Evolutionary conservation across 2,329 filamentous ascomycete species (phyloP).

Genomic region (Leptographium flavum): DNA sequence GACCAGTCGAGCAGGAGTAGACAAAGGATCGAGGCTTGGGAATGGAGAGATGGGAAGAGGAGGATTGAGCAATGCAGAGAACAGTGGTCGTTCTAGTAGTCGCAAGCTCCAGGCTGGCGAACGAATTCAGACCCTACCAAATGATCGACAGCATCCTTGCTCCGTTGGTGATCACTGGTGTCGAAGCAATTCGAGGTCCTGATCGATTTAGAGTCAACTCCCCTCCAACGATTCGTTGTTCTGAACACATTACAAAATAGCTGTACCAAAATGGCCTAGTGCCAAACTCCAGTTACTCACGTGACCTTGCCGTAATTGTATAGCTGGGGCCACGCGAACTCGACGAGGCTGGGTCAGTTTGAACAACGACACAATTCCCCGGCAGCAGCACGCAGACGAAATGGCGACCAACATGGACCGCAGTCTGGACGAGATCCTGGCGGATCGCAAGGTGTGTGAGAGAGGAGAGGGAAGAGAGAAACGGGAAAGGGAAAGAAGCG

Average conservation of each 20-base stretch:
- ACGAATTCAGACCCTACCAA: neutral
- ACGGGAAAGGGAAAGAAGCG: neutral
- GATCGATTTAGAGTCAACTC: too few relatives aligned
- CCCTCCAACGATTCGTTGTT: neutral
- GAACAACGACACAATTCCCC: neutral
- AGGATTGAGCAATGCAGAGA: too few relatives aligned
- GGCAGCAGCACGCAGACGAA: neutral
- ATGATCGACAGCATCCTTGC: neutral
- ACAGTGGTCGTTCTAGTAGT: neutral
- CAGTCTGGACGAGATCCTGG: slow-evolving; percentile 43
- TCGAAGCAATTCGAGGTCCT: too few relatives aligned
- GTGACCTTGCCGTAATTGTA: too few relatives aligned
- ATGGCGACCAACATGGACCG: slow-evolving; percentile 28
- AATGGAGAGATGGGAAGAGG: too few relatives aligned
- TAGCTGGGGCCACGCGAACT: too few relatives aligned
- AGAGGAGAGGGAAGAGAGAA: too few relatives aligned
- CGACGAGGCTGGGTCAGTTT: too few relatives aligned
- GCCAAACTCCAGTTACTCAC: neutral
- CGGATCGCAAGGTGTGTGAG: slow-evolving; percentile 23
- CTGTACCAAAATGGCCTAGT: slow-evolving; percentile 9
- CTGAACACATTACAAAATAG: slow-evolving; percentile 9
- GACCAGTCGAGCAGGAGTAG: too few relatives aligned
- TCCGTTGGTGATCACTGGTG: neutral
- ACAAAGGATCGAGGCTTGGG: too few relatives aligned
- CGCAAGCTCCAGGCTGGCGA: neutral